Evolutionary conservation across 805 yeast species (phyloP), one percentile per base, ranked within the genome.

Genomic region (Ogataea saltuana): DNA sequence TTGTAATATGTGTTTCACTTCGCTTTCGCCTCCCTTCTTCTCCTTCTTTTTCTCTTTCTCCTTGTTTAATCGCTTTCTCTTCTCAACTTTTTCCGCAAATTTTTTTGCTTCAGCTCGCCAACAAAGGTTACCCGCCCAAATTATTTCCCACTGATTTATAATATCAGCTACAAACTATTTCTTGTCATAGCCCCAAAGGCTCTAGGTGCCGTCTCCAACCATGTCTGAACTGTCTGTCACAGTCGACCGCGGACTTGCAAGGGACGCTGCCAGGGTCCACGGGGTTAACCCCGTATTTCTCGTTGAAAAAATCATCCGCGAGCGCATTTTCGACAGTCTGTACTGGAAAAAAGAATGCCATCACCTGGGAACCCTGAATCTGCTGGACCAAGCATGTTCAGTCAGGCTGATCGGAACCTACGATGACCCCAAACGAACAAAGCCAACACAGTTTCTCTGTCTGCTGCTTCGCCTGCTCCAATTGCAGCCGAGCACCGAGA

Each of bases 391-490:
- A 28, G 69, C 69, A 2, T 49, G 39, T 0, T 65, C 65, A 6
- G 46, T 80, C 6, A 57, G 71, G 8, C 69, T 69, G 38, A 61
- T 87, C 4, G 91, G 88, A 0, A 59, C 67, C 1, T 65, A 65
- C 44, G 41, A 53, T 2, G 62, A 64, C 33, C 28, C 38, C 10
- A 53, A 75, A 39, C 68, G 66, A 17, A 79, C 80, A 23, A 64
- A 78, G 47, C 93, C 95, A 0, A 70, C 85, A 13, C 83, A 81
- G 11, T 88, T 88, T 53, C 59, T 87, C n/a, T 82, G 95, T 56
- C 71, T 95, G 33, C 61, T 88, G 25, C 78, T 88, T 56, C 80
- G 91, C 50, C 60, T 91, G 45, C 69, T 90, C 4, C 95, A 91
- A 61, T 63, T 93, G 13, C 79, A 79, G 48, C 97, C 97, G 0